Evolutionary conservation across 108 stramenopile genomes (phyloP).

Genomic region (Cyclotella cryptica): DNA sequence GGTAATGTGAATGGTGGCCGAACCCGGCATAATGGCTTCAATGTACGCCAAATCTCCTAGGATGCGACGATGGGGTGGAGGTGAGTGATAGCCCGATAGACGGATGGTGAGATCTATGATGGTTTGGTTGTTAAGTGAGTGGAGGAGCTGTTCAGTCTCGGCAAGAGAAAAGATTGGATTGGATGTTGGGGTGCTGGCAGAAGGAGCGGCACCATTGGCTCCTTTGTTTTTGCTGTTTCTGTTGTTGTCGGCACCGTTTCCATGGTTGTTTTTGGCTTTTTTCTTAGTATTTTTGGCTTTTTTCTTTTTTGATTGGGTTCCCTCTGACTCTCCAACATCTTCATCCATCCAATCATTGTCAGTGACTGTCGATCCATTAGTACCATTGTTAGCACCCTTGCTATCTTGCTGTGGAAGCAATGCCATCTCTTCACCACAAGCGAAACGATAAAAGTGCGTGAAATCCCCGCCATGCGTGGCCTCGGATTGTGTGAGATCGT

Average conservation of each 20-base stretch:
- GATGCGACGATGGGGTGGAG: slow-evolving; percentile 82
- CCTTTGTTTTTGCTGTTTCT: slow-evolving; percentile 1
- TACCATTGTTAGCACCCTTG: slow-evolving; percentile 7
- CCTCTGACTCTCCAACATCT: slow-evolving; percentile 42
- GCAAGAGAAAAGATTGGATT: slow-evolving; percentile 3
- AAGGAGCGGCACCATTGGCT: not conserved
- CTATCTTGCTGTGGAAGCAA: slow-evolving; percentile 24
- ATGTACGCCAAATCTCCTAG: slow-evolving; percentile 95
- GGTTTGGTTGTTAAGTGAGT: slow-evolving; percentile 61
- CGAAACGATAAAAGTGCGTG: slow-evolving; percentile 75
- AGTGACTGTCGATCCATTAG: not conserved
- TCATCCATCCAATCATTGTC: slow-evolving; percentile 16
- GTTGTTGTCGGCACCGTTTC: not conserved
- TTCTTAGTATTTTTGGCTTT: slow-evolving; percentile 32
- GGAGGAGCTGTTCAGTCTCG: slow-evolving; percentile 56
- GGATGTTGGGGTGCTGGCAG: not conserved
- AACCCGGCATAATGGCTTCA: slow-evolving; percentile 68
- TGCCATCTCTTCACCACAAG: slow-evolving; percentile 71
- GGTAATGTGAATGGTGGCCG: slow-evolving; percentile 73
- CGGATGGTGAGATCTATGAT: slow-evolving; percentile 58
- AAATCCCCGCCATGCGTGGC: slow-evolving; percentile 56
- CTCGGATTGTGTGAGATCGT: slow-evolving; percentile 42
- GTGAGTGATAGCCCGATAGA: slow-evolving; percentile 90
- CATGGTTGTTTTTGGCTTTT: not conserved
- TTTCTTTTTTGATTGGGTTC: slow-evolving; percentile 60